Evolutionary conservation across 805 yeast species (phyloP), one percentile per base, ranked within the genome.

Genomic region (Schwanniomyces pseudopolymorphus): DNA sequence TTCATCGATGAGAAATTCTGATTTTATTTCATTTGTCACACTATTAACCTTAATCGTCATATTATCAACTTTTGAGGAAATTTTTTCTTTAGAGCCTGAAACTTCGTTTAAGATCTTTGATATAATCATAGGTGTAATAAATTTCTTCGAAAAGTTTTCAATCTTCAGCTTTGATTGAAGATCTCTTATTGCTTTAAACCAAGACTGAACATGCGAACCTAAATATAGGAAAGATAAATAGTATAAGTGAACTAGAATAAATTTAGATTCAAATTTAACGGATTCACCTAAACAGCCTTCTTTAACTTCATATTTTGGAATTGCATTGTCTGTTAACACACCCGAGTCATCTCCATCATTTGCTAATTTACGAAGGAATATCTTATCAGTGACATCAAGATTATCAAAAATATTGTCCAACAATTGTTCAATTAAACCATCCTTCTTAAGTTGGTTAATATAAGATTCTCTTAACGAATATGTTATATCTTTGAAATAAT

Each of bases 1-100:
- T 46, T 91, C 97, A 63, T 91, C 98, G 46, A 91, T 87, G 39
- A 81, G 71, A 61, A 87, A 90, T 1, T 77, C 69, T 1, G 89
- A 84, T 51, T 78, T 84, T 48, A 91, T 80, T 60, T 89, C 96
- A 52, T 81, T 79, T 2, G 81, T 70, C 3, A 75, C 70, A 44
- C 70, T 74, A 58, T 84, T 85, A 26, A 89, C 74, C 60, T 80
- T 85, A 42, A 89, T 78, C 1, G 77, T 75, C 63, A 81, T 72
- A 25, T 75, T 76, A 13, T 72, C 75, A 45, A 74, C 80, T 19
- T 46, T 57, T 16, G 48, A 53, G 25, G 58, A 58, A 20, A 68
- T 52, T 42, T 57, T 58, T 22, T 62, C 58, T 52, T 78, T 69
- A 14, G 77, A 72, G 7, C 57, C 49, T 14, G 75, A 72, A 3